Evolutionary conservation across 1,284 basidiomycete genomes (phyloP).

Genomic region (Heterobasidion irregulare): DNA sequence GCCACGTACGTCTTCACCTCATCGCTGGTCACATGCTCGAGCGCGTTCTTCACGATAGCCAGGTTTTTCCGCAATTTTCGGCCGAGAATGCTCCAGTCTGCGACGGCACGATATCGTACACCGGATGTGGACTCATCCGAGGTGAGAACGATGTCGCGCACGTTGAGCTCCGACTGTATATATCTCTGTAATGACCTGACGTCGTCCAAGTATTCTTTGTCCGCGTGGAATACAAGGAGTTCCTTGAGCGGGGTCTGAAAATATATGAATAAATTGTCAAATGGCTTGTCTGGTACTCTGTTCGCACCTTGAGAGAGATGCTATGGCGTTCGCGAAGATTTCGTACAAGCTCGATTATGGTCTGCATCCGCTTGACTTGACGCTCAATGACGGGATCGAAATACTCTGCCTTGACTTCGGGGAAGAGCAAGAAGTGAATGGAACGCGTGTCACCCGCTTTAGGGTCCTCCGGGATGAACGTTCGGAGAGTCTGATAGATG

Average conservation of each 20-base stretch:
- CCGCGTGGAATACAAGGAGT: conserved; percentile 90
- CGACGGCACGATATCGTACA: conserved; percentile 86
- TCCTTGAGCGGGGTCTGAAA: conserved; percentile 85
- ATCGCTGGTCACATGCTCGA: conserved; percentile 78
- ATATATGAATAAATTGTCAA: not conserved
- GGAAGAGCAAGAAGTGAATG: conserved; percentile 94
- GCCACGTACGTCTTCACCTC: conserved; percentile 76
- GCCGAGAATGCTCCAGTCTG: conserved; percentile 95
- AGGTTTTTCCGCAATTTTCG: conserved; percentile 93
- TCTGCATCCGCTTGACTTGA: conserved; percentile 91
- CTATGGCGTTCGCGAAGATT: conserved; percentile 86
- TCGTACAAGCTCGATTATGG: conserved; percentile 89
- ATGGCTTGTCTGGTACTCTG: conserved; percentile 8
- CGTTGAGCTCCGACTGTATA: conserved; percentile 93
- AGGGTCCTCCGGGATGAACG: conserved; percentile 76
- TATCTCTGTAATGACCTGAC: conserved; percentile 82
- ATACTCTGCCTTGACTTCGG: conserved; percentile 89
- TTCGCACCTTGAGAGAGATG: conserved; percentile 77
- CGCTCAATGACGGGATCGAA: conserved; percentile 96
- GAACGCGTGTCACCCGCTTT: conserved; percentile 78
- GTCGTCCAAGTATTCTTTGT: conserved; percentile 81
- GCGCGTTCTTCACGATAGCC: conserved; percentile 81
- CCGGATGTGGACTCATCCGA: conserved; percentile 84
- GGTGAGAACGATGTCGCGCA: conserved; percentile 85
- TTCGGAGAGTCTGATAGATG: conserved; percentile 86